Conservation (phyloP, 306 rosid species). For the Prunus kanzakura region DNA sequence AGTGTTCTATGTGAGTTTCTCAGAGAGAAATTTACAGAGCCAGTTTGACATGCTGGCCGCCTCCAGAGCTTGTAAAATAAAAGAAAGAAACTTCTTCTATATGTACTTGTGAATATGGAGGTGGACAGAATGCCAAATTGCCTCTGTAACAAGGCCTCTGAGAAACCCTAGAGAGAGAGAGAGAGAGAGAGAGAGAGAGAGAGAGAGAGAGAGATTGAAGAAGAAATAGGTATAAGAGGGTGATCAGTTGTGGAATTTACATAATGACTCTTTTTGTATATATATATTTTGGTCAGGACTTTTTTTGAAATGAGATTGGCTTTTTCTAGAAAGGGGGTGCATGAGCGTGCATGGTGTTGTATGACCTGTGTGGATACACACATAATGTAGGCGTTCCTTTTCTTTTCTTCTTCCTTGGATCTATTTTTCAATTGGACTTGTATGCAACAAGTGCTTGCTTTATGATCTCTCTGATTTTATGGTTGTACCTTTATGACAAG, state of each 20-base stretch:
- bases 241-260: no score
- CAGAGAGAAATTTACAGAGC: slow-evolving; percentile 54
- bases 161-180: slow-evolving; percentile 51
- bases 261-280: no score
- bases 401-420: neutral
- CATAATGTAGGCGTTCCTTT: slow-evolving; percentile 7
- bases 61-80: slow-evolving; percentile 34
- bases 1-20: slow-evolving; percentile 32
- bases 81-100: no score
- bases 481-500: no score
- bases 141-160: slow-evolving; percentile 62
- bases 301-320: slow-evolving; percentile 26
- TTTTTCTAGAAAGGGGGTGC: slow-evolving; percentile 42
- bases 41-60: slow-evolving; percentile 55
- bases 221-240: neutral
- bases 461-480: no score
- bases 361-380: slow-evolving; percentile 23
- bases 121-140: slow-evolving; percentile 88
- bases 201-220: neutral
- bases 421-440: neutral
- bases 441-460: neutral
- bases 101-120: slow-evolving; percentile 27
- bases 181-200: slow-evolving; percentile 22
- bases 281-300: no score
- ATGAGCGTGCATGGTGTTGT: slow-evolving; percentile 60